A percentile compares a stretch with the other conserved stretches of the same genome.
Conservation (phyloP, 768 basidiomycete species). For the Lactarius trivialis region DNA sequence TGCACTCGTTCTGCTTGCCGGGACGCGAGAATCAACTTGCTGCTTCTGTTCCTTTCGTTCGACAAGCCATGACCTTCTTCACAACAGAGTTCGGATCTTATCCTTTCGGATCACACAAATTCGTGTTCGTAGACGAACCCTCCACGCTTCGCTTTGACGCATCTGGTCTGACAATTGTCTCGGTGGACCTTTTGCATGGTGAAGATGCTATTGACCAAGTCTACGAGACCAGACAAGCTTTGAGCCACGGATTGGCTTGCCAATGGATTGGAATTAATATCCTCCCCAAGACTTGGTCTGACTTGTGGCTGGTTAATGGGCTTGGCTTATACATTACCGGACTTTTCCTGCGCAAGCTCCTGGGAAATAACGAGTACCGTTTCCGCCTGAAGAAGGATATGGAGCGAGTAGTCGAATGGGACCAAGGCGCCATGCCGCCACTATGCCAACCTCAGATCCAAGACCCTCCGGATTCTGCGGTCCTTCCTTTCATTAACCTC, state of each 20-base stretch:
- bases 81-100: conserved; percentile 91
- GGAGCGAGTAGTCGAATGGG: conserved; percentile 82
- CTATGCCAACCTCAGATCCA: conserved; percentile 84
- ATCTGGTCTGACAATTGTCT: conserved; percentile 74
- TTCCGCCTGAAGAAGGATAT: conserved; percentile 95
- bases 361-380: conserved; percentile 96
- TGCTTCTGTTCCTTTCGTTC: conserved; percentile 67
- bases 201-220: conserved; percentile 91
- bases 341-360: conserved; percentile 75
- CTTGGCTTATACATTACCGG: conserved; percentile 86
- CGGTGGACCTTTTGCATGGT: conserved; percentile 77
- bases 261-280: conserved; percentile 99
- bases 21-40: conserved; percentile 72
- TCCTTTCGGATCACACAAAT: conserved; percentile 90
- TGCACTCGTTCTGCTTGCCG: conserved; percentile 90
- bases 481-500: conserved; percentile 84
- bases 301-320: conserved; percentile 96
- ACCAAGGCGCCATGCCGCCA: conserved; percentile 84
- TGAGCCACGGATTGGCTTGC: conserved; percentile 84
- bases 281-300: conserved; percentile 86
- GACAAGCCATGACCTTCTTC: conserved; percentile 89
- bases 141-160: conserved; percentile 77
- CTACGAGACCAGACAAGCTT: conserved; percentile 77
- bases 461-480: conserved; percentile 77
- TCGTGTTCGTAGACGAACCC: conserved; percentile 90